These are phyloP conservation scores for Hibiscus mutabilis DNA, from an alignment of 345 rosid genomes.

Conservation along the genomic window DNA sequence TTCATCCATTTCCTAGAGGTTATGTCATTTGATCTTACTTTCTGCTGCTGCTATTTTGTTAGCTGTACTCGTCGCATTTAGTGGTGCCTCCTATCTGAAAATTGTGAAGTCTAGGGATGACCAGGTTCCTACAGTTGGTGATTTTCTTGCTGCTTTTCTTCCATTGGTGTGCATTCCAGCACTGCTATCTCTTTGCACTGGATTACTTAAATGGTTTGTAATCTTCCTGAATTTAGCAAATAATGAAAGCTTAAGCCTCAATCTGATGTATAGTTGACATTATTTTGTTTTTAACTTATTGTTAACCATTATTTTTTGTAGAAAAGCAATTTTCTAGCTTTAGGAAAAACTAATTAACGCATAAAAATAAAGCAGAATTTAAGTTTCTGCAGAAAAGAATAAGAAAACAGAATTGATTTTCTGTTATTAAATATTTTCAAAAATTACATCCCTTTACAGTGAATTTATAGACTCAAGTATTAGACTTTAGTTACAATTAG, in stretches of 20 bases:
- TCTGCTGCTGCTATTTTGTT: conserved; percentile 26
- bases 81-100: conserved; percentile 87
- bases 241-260: conserved; percentile 6
- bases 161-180: conserved; percentile 97
- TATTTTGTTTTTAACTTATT: conserved; percentile 4
- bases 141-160: conserved; percentile 95
- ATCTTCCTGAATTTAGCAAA: conserved; percentile 13
- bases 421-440: too few relatives aligned
- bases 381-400: too few relatives aligned
- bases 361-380: too few relatives aligned
- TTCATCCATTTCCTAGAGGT: conserved; percentile 5
- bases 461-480: too few relatives aligned
- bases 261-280: conserved; percentile 1
- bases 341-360: too few relatives aligned
- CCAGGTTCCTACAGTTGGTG: conserved; percentile 75
- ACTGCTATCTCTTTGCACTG: conserved; percentile 73
- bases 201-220: conserved; percentile 88
- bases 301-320: conserved; percentile 4
- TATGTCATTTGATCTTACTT: conserved; percentile 6
- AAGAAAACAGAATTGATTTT: too few relatives aligned
- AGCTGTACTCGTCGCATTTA: conserved; percentile 93
- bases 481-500: too few relatives aligned
- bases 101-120: conserved; percentile 81
- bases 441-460: too few relatives aligned
- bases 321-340: too few relatives aligned